phyloP scores from a whole-genome alignment of 1,284 basidiomycete species.

The Tilletia caries region DNA sequence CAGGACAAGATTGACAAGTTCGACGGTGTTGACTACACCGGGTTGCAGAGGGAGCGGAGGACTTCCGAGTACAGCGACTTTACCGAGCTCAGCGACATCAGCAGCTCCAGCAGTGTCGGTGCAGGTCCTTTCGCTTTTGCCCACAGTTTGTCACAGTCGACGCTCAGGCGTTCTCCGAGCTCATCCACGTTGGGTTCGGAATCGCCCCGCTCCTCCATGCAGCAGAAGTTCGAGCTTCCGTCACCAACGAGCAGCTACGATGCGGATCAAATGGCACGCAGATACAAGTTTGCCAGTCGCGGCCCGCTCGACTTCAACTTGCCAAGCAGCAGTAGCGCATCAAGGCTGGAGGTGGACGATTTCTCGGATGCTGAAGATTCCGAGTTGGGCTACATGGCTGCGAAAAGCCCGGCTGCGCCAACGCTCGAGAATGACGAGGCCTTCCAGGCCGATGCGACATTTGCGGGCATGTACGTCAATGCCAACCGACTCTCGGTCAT shows the following conservation, averaged over 20 bases:
- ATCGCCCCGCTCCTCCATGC: not conserved
- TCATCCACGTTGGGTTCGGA: slow-evolving; percentile 1
- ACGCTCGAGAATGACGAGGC: not conserved
- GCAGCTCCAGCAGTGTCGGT: slow-evolving; percentile 26
- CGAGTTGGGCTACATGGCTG: slow-evolving; percentile 3
- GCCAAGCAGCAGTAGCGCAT: not conserved
- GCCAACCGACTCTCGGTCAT: slow-evolving; percentile 2
- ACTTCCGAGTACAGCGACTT: slow-evolving; percentile 1
- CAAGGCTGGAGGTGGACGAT: slow-evolving; percentile 28
- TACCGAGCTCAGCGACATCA: slow-evolving; percentile 23
- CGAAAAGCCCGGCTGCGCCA: not conserved
- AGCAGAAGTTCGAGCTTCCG: not conserved
- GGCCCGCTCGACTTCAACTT: not conserved
- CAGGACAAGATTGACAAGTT: not conserved
- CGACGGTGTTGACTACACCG: slow-evolving; percentile 21
- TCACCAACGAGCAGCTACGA: not conserved
- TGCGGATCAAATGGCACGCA: not conserved
- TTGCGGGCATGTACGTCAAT: slow-evolving; percentile 13
- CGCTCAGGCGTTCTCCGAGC: slow-evolving; percentile 19
- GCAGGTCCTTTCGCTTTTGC: slow-evolving; percentile 34
- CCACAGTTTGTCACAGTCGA: slow-evolving; percentile 31
- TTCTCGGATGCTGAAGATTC: slow-evolving; percentile 30
- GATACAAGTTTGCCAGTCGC: slow-evolving; percentile 11
- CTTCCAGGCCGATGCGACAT: slow-evolving; percentile 1
- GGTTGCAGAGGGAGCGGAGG: not conserved